Evolutionary conservation across 1,284 basidiomycete species (phyloP).

Genomic region (Fomitiporia mediterranea): DNA sequence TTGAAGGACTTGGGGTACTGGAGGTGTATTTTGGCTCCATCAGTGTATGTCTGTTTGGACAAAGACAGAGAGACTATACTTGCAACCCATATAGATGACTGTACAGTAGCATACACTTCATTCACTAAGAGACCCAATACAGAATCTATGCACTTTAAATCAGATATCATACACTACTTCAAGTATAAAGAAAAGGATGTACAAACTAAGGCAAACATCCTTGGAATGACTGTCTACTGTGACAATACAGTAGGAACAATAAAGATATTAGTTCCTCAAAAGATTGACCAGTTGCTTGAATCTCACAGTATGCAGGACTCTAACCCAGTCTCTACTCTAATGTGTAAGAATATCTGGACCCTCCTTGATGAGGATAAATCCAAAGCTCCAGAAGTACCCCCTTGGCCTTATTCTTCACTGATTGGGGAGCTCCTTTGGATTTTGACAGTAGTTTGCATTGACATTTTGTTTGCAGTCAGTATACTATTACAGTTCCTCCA

Average conservation of each 20-base stretch:
- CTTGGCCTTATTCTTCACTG: conserved; percentile 25
- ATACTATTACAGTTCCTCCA: conserved; percentile 26
- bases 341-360: conserved; percentile 20
- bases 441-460: conserved; percentile 28
- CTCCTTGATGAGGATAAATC: background rate
- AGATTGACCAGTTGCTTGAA: conserved; percentile 17
- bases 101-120: conserved; percentile 16
- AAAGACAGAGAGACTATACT: conserved; percentile 26
- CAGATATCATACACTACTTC: conserved; percentile 4
- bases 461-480: conserved; percentile 30
- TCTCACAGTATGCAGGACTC: too few relatives aligned
- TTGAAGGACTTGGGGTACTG: conserved; percentile 22
- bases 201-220: conserved; percentile 19
- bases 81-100: conserved; percentile 33
- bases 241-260: background rate
- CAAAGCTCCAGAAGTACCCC: background rate
- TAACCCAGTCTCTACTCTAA: conserved; percentile 13
- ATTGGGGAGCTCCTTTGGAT: conserved; percentile 32
- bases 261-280: conserved; percentile 12
- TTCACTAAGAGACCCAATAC: background rate
- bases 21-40: conserved; percentile 22
- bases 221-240: conserved; percentile 17
- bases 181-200: conserved; percentile 14
- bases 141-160: background rate
- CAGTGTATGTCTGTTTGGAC: conserved; percentile 27